Evolutionary conservation across 2,329 filamentous ascomycete genomes (phyloP).

Genomic region (Colletotrichum navitas): DNA sequence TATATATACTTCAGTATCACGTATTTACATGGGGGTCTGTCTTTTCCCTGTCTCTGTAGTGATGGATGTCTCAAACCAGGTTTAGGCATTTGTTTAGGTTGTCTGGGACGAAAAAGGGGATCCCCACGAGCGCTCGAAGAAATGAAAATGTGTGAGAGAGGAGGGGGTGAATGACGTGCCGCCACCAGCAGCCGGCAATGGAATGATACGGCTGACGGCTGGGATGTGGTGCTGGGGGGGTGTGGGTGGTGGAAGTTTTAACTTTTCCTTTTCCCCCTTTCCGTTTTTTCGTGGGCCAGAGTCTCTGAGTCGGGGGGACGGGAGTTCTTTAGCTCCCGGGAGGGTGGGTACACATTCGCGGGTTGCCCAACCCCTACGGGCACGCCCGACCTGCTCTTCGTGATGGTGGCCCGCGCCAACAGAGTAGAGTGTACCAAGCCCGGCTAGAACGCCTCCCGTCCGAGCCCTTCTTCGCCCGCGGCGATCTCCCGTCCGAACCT

Average conservation of each 20-base stretch:
- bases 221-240: not conserved
- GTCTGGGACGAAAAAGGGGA: not conserved
- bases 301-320: too few species aligned
- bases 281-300: too few species aligned
- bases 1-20: not conserved
- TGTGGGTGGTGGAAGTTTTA: not conserved
- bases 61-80: not conserved
- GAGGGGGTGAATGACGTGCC: not conserved
- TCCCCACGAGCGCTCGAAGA: not conserved
- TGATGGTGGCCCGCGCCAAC: not conserved
- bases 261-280: not conserved
- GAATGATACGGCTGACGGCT: not conserved
- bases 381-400: not conserved
- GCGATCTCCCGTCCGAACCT: not conserved
- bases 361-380: not conserved
- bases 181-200: not conserved
- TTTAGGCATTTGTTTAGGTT: not conserved
- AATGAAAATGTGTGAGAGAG: too few species aligned
- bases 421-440: not conserved
- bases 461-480: too few species aligned
- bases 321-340: not conserved
- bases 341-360: too few species aligned
- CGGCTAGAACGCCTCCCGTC: not conserved
- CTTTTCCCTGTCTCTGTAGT: not conserved
- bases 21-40: not conserved